Base-by-base conservation (phyloP, 2,329 filamentous ascomycete genomes). In the Albifimbria verrucaria region DNA sequence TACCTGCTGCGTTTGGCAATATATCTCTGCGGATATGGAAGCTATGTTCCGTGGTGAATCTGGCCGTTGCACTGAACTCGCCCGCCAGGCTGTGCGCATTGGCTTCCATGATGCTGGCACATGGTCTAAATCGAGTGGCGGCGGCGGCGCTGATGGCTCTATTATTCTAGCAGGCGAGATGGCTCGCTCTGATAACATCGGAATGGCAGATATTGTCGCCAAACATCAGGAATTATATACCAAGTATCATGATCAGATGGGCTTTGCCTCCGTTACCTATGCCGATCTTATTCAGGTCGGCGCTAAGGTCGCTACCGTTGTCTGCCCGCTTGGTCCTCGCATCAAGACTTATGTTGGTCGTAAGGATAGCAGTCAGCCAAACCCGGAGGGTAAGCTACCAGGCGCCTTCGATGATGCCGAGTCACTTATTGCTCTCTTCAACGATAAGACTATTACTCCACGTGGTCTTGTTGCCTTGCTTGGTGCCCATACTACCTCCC, bases 221-320 rank as follows among this genome's bases (percentile, higher is more conserved):
- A 72, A 77, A 59, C 71, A 70, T 49, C 50, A 60, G 25, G 71
- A 75, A 53, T n/a, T n/a, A n/a, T 77, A 73, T 58, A 67, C 70
- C 42, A 54, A 57, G 26, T 70, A 65, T 49, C 59, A 62, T 18
- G 70, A 82, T 36, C 68, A 72, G 11, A 76, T 77, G 58, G n/a
- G n/a, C n/a, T n/a, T n/a, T n/a, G n/a, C n/a, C n/a, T n/a, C n/a
- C n/a, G n/a, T n/a, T n/a, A n/a, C n/a, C n/a, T n/a, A n/a, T n/a
- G 80, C 78, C 20, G 80, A 83, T 58, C 66, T 83, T 17, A 73
- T 81, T 22, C 79, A 82, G 60, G 75, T 80, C 57, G 76, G 73
- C 2, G 70, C 68, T 65, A 77, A 65, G 49, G 70, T 79, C 42
- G 79, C 73, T 7, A 76, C 77, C 15, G 71, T 78, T 6, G 69